Base-by-base conservation (phyloP, 1,284 basidiomycete species). In the Cystobasidium pallidum region DNA sequence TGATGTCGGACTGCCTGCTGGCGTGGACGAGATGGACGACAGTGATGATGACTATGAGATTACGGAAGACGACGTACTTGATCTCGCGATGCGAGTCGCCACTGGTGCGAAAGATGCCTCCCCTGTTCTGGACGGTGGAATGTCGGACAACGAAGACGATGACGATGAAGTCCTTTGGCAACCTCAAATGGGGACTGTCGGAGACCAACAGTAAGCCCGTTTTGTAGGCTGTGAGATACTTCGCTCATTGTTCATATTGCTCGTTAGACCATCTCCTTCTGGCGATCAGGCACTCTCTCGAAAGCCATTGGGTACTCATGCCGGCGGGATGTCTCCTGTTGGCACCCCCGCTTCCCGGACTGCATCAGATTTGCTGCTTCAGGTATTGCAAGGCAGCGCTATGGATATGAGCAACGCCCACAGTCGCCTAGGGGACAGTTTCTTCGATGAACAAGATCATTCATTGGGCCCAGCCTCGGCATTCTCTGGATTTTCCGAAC, bases 21-120 rank as follows among this genome's bases (percentile, higher is more conserved):
- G 32, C 24, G 28, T 32, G n/a, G 65, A 66, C 34, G 49, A 61
- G 24, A 52, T 61, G 34, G 61, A 57, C 51, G 66, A 62, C 28
- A 32, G 55, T 62, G 30, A 47, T 43, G 72, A 77, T 59, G 82
- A 85, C 17, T 79, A 77, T 1, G 88, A 89, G 15, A 85, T 85
- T 62, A 90, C 89, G 2, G 90, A 91, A 61, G 91, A 93, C 74
- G 92, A 94, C 78, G 87, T 89, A 0, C 86, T 94, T 58, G 85
- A 87, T 51, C 86, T 89, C 36, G 91, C 90, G 1, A 91, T 94
- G 83, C 81, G 88, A 32, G 83, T 87, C 65, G 86, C 83, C 19
- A 68, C 59, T 21, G 59, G 61, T 10, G 59, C 61, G 15, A 70
- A 57, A 15, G 57, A 47, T 2, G 17, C 21, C 24, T 49, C 39